Conservation (phyloP, 1,284 basidiomycete genomes). For the Rhodotorula sp. region DNA sequence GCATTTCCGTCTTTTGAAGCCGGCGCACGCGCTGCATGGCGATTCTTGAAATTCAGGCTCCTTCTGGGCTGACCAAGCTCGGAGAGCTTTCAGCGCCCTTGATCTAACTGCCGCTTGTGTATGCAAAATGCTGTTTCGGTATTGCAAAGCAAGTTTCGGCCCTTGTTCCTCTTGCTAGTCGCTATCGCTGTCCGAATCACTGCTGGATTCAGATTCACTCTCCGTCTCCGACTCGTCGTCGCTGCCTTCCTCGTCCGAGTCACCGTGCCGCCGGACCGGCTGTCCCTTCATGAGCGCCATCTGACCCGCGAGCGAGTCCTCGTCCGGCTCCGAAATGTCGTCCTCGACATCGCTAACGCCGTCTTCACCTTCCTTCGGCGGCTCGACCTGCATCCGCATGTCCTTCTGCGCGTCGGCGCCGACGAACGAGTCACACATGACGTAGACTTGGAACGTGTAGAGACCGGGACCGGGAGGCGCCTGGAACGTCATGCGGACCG, state of each 20-base stretch:
- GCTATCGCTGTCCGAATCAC: slow-evolving; percentile 37
- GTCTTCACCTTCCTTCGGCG: slow-evolving; percentile 55
- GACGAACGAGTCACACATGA: slow-evolving; percentile 83
- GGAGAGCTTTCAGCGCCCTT: no score
- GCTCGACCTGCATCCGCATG: slow-evolving; percentile 60
- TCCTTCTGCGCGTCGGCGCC: slow-evolving; percentile 74
- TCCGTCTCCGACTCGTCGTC: slow-evolving; percentile 21
- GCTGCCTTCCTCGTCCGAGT: slow-evolving; percentile 56
- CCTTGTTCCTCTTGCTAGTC: neutral
- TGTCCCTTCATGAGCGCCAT: slow-evolving; percentile 97
- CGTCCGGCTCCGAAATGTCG: slow-evolving; percentile 93
- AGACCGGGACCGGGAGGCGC: slow-evolving; percentile 80
- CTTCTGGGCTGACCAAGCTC: no score
- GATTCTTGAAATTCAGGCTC: no score
- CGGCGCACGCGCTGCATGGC: no score
- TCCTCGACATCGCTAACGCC: slow-evolving; percentile 63
- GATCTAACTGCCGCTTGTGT: neutral
- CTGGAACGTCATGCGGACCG: slow-evolving; percentile 90
- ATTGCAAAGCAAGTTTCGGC: neutral
- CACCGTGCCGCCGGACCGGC: slow-evolving; percentile 65
- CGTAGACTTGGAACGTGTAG: slow-evolving; percentile 84
- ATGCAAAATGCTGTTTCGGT: neutral
- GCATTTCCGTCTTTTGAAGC: no score
- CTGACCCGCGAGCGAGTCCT: slow-evolving; percentile 92
- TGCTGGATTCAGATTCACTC: slow-evolving; percentile 45